These are phyloP conservation scores for Melaleuca alternifolia DNA, from an alignment of 345 rosid genomes.

Conservation along the genomic window DNA sequence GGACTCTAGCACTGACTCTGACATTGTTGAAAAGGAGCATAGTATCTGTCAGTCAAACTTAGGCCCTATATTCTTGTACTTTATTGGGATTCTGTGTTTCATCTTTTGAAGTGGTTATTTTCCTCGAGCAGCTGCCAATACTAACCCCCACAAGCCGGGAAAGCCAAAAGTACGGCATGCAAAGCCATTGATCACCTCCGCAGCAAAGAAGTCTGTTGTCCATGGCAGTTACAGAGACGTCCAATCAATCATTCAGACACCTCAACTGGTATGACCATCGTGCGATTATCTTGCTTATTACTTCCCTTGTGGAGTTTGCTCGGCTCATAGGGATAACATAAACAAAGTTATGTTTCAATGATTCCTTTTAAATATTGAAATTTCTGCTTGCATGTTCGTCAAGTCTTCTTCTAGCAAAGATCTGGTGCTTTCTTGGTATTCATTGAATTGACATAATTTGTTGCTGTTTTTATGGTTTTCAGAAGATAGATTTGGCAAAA, in stretches of 20 bases:
- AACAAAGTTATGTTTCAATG: not conserved
- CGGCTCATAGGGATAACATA: not conserved
- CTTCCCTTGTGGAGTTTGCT: not conserved
- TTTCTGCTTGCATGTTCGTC: not conserved
- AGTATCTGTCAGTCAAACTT: constrained; percentile 19
- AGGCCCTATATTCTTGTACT: not conserved
- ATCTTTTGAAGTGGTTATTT: not conserved
- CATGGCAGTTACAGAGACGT: not conserved
- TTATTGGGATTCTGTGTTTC: not conserved
- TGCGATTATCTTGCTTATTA: not conserved
- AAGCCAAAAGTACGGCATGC: constrained; percentile 4
- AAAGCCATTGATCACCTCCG: not conserved
- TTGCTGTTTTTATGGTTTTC: not conserved
- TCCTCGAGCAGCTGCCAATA: not conserved
- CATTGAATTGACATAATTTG: not conserved
- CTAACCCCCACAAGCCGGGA: constrained; percentile 1
- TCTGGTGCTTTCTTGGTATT: not conserved
- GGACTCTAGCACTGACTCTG: constrained; percentile 48
- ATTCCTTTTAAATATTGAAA: not conserved
- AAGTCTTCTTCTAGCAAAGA: not conserved
- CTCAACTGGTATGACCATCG: constrained; percentile 1
- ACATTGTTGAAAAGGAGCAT: constrained; percentile 39
- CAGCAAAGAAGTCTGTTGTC: not conserved
- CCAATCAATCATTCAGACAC: constrained; percentile 3
- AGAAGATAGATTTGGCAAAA: constrained; percentile 7